These are phyloP conservation scores for Mycosphaerella sp. DNA, from an alignment of 2,329 filamentous ascomycete species.

Conservation along the genomic window DNA sequence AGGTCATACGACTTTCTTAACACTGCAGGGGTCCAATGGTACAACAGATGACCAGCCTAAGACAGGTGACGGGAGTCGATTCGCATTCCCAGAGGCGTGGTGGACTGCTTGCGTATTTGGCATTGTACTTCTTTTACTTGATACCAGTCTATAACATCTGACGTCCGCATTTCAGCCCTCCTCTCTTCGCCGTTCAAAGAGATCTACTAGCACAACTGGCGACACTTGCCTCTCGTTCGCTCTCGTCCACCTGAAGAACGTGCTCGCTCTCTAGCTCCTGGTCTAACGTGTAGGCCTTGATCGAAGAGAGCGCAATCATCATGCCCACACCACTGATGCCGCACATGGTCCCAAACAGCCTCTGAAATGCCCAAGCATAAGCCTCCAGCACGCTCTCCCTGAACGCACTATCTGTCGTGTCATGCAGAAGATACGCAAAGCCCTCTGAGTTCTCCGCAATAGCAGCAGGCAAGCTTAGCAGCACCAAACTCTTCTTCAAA, in stretches of 20 bases:
- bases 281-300: slow-evolving; percentile 17
- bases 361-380: slow-evolving; percentile 22
- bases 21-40: not conserved
- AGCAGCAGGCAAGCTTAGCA: slow-evolving; percentile 8
- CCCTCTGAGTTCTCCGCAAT: slow-evolving; percentile 24
- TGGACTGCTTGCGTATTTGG: not conserved
- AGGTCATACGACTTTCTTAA: slow-evolving; percentile 19
- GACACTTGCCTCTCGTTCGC: not conserved
- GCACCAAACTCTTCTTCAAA: slow-evolving; percentile 14
- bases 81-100: slow-evolving; percentile 1
- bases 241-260: slow-evolving; percentile 3
- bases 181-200: not conserved
- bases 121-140: not conserved
- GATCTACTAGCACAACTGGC: not conserved
- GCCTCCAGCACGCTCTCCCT: slow-evolving; percentile 15
- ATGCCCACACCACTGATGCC: slow-evolving; percentile 26
- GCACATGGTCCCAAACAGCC: slow-evolving; percentile 23
- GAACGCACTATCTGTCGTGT: slow-evolving; percentile 12
- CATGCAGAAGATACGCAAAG: slow-evolving; percentile 18
- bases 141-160: not conserved
- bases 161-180: not conserved
- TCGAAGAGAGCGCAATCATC: slow-evolving; percentile 10
- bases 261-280: slow-evolving; percentile 16
- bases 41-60: not conserved
- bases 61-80: not conserved